Evolutionary conservation across 345 rosid genomes (phyloP).

Genomic region (Adansonia digitata): DNA sequence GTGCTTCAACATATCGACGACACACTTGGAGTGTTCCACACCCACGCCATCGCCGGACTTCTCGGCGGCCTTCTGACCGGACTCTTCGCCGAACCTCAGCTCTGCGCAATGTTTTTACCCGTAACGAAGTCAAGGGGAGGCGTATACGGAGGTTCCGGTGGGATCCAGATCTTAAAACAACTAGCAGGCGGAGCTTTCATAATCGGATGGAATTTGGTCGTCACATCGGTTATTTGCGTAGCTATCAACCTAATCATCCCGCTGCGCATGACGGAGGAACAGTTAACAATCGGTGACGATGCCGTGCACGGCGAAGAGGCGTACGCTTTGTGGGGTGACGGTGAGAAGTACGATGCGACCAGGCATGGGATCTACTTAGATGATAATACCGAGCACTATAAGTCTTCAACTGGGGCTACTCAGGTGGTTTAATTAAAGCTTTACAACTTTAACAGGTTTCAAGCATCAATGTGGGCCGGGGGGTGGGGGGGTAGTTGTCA

Average conservation of each 20-base stretch:
- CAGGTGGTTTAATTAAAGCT: constrained; percentile 23
- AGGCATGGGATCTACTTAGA: constrained; percentile 21
- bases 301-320: constrained; percentile 53
- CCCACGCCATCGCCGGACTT: constrained; percentile 48
- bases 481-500: too few species aligned
- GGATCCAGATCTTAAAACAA: constrained; percentile 43
- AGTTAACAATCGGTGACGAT: constrained; percentile 42
- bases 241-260: constrained; percentile 30
- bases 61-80: constrained; percentile 42
- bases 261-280: constrained; percentile 42
- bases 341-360: constrained; percentile 32
- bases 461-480: too few species aligned
- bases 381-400: neutral
- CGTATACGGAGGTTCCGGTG: constrained; percentile 39
- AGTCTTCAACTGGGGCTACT: constrained; percentile 28
- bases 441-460: neutral
- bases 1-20: constrained; percentile 37
- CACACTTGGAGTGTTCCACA: constrained; percentile 44
- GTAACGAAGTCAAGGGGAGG: constrained; percentile 37
- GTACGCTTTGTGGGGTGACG: constrained; percentile 50
- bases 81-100: constrained; percentile 39
- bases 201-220: constrained; percentile 37
- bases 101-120: constrained; percentile 34
- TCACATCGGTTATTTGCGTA: constrained; percentile 37
- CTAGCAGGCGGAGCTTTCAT: constrained; percentile 34